Conservation (phyloP, 1,284 basidiomycete species). For the Sparassis latifolia region DNA sequence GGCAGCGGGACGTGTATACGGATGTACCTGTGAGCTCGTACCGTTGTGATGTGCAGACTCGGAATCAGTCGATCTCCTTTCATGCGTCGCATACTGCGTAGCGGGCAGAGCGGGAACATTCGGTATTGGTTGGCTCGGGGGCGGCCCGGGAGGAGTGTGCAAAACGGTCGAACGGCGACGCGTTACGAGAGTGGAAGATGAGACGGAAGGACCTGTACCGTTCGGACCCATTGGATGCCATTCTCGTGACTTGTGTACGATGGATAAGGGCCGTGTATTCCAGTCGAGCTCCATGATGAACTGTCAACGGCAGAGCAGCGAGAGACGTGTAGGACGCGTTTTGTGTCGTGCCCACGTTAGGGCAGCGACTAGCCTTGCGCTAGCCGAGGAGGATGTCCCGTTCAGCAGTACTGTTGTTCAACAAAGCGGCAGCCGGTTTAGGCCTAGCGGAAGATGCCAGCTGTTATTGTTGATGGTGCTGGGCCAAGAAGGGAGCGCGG, state of each 20-base stretch:
- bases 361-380: conserved; percentile 9
- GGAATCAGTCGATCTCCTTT: conserved; percentile 16
- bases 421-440: conserved; percentile 17
- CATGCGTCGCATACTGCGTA: conserved; percentile 20
- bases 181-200: conserved; percentile 29
- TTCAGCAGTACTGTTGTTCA: conserved; percentile 9
- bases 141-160: conserved; percentile 61
- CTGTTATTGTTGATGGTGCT: conserved; percentile 7
- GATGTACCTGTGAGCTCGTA: conserved; percentile 16
- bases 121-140: conserved; percentile 69
- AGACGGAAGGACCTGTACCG: conserved; percentile 24
- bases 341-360: conserved; percentile 5
- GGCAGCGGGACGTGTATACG: conserved; percentile 41
- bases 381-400: conserved; percentile 12
- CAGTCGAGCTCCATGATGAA: conserved; percentile 47
- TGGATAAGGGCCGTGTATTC: conserved; percentile 37
- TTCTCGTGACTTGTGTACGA: conserved; percentile 35
- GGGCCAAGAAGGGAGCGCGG: not conserved
- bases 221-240: conserved; percentile 36
- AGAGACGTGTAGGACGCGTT: conserved; percentile 1
- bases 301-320: not conserved
- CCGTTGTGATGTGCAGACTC: conserved; percentile 11
- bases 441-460: conserved; percentile 11
- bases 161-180: conserved; percentile 64
- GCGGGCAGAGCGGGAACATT: conserved; percentile 40